Base-by-base conservation (phyloP, 176 grass and related monocot genomes). In the Guadua angustifolia region DNA sequence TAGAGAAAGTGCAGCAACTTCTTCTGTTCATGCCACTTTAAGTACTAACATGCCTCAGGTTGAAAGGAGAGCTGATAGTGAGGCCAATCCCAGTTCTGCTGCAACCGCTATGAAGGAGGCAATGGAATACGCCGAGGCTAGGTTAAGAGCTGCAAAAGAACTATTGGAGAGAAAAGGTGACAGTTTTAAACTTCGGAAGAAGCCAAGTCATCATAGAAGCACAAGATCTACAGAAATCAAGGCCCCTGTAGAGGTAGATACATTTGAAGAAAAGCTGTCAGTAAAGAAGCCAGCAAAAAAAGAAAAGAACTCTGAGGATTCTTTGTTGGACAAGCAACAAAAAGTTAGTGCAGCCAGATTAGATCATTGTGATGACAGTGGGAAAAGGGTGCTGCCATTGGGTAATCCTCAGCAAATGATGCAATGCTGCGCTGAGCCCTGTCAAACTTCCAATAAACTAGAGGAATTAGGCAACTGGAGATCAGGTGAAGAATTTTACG, bases 41-140 rank as follows among this genome's bases (percentile, higher is more conserved):
- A 84, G 18, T 67, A 86, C 40, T 43, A 75, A 12, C 11, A 18
- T 14, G 10, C 42, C 69, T 64, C 84, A 74, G 44, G 53, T 19
- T 55, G 80, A 83, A 71, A 92, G 71, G 67, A 89, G 83, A 64
- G 74, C 86, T 67, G 85, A 88, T 82, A 71, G 72, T 24, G 91
- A 99, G 79, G 71, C 53, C 52, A 89, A 89, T 73, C 86, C 89
- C 65, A 86, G 57, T 84, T 97, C 91, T 80, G 84, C 93, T 81
- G 86, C 93, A 88, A 85, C 86, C 43, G 80, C 91, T 79, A 94
- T 99, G 85, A 95, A 92, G 70, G 93, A 95, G 87, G 97, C 93
- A 73, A 95, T 99, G 97, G 91, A 94, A 82, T 89, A 91, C 59
- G 97, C 97, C 77, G 85, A 92, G 88, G 89, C 88, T 75, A 92